Conservation (phyloP, 352 stramenopile genomes). For the Phytophthora sp. region DNA sequence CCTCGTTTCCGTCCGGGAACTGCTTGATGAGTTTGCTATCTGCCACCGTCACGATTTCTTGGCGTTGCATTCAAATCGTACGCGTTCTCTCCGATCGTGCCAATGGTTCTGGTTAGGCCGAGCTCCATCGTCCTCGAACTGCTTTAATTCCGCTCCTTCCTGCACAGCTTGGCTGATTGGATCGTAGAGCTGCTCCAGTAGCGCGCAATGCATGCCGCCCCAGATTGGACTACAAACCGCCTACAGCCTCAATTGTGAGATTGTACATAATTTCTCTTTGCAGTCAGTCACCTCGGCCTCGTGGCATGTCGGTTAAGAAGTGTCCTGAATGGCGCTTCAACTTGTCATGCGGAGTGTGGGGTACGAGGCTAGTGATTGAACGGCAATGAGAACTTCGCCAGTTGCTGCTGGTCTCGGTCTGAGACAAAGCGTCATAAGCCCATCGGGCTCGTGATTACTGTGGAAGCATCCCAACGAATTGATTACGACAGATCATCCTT, state of each 20-base stretch:
- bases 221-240: slow-evolving; percentile 47
- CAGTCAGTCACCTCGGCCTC: slow-evolving; percentile 32
- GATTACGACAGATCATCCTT: slow-evolving; percentile 3
- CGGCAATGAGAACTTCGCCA: background rate
- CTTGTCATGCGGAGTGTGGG: background rate
- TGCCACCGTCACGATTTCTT: slow-evolving; percentile 81
- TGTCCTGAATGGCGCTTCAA: slow-evolving; percentile 4
- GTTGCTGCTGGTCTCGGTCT: slow-evolving; percentile 4
- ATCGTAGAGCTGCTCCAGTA: slow-evolving; percentile 58
- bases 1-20: slow-evolving; percentile 60
- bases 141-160: slow-evolving; percentile 40
- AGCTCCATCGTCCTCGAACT: slow-evolving; percentile 45
- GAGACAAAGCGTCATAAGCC: background rate
- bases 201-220: slow-evolving; percentile 41
- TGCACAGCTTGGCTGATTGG: slow-evolving; percentile 34
- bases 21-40: slow-evolving; percentile 46
- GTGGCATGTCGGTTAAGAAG: slow-evolving; percentile 45
- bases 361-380: slow-evolving; percentile 6
- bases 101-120: slow-evolving; percentile 29
- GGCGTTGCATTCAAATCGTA: slow-evolving; percentile 64
- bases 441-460: background rate
- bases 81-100: slow-evolving; percentile 28
- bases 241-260: slow-evolving; percentile 44
- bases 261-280: slow-evolving; percentile 41
- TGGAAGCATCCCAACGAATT: background rate